Base-by-base conservation (phyloP, 176 grass and related monocot species). In the Eremochloa ophiuroides region DNA sequence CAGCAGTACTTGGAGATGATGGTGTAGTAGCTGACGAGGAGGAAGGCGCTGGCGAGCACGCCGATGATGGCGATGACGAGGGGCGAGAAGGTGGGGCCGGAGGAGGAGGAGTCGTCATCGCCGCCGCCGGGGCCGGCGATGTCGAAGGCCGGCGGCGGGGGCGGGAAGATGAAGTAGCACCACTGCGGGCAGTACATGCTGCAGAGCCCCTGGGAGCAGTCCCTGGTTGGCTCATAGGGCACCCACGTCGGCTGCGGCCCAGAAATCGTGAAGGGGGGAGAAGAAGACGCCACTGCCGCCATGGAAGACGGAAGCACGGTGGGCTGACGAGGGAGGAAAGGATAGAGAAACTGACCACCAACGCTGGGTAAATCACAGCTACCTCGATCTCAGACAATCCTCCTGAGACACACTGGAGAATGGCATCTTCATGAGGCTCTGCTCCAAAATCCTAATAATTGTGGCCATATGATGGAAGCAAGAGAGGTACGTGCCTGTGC, bases 61-160 rank as follows among this genome's bases (percentile, higher is more conserved):
- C 97, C 93, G 58, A 99, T 99, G 87, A 99, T 93, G 87, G 97
- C 93, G 87, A 99, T 99, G 39, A 99, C 97, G 63, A 99, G 83
- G 2, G 97, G 97, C 28, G 95, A 95, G 78, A 98, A 89, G 84
- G 89, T 74, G 17, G 88, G 73, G 42, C 88, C 66, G 38, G 88
- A 91, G 78, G 75, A 76, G 62, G 91, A 82, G 81, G 91, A 82
- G 81, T 80, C 94, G 62, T 89, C 84, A 74, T 87, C 84, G 78
- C 85, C 94, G 71, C 47, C 38, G 69, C 60, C 34, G 37, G 88
- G 31, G 10, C 73, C 81, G 48, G 85, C 76, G 73, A 91, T 64
- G 38, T 89, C 91, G 82, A 94, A 85, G 15, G 81, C 73, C 83
- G 78, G 85, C 33, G 94, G 94, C 68, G 94, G 94, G 2, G 94